Evolutionary conservation across 2,329 filamentous ascomycete species (phyloP).

Genomic region (Colletotrichum sp.): DNA sequence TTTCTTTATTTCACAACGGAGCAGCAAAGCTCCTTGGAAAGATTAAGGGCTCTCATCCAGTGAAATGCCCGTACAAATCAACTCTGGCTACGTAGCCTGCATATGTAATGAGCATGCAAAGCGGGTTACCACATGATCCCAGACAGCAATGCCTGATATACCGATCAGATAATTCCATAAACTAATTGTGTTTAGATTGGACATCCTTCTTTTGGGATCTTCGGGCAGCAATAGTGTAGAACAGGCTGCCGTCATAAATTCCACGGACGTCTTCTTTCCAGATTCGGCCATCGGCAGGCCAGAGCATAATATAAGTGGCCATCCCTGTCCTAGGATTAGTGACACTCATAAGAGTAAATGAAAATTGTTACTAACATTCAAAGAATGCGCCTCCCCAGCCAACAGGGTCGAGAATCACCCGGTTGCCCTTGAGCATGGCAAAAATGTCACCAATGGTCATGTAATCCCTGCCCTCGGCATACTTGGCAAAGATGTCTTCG

Average conservation of each 20-base stretch:
- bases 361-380: conserved; percentile 23
- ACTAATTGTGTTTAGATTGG: not conserved
- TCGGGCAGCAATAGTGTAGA: conserved; percentile 4
- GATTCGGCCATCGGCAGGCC: conserved; percentile 59
- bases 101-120: not conserved
- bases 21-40: not conserved
- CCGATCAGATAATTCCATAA: not conserved
- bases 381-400: conserved; percentile 31
- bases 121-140: not conserved
- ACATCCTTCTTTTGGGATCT: not conserved
- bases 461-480: conserved; percentile 41
- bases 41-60: not conserved
- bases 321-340: conserved; percentile 20
- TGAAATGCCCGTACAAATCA: not conserved
- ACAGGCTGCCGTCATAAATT: conserved; percentile 26
- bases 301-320: conserved; percentile 52
- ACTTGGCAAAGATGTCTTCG: conserved; percentile 56
- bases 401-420: conserved; percentile 45
- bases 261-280: conserved; percentile 55
- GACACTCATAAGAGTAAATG: accelerated
- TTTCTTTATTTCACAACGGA: accelerated
- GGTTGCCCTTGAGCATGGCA: conserved; percentile 42
- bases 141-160: not conserved
- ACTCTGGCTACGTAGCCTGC: not conserved
- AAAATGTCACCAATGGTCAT: conserved; percentile 40